These are phyloP conservation scores for Strobilomyces confusus DNA, from an alignment of 768 basidiomycete species.

Conservation along the genomic window DNA sequence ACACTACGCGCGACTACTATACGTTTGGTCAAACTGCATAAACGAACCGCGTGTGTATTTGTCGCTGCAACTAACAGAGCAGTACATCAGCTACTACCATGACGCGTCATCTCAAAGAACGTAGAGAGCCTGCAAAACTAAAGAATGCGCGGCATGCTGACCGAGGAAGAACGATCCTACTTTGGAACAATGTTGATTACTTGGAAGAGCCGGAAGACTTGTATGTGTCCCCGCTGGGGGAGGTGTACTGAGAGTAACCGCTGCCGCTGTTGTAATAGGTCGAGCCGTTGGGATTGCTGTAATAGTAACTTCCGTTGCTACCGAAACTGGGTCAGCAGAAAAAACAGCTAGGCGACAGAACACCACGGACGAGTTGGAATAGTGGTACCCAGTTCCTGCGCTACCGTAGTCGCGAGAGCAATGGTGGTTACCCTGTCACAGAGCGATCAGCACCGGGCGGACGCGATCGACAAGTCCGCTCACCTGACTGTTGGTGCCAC, in stretches of 20 bases:
- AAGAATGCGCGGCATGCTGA: no score
- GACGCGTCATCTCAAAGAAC: not conserved
- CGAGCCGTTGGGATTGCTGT: constrained; percentile 55
- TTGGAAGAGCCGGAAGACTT: constrained; percentile 28
- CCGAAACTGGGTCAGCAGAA: not conserved
- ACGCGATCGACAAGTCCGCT: constrained; percentile 4
- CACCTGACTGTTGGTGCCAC: constrained; percentile 52
- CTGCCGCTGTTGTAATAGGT: constrained; percentile 53
- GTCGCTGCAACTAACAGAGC: not conserved
- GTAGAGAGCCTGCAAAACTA: not conserved
- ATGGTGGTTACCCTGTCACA: constrained; percentile 56
- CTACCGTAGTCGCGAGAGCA: constrained; percentile 47
- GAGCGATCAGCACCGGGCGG: not conserved
- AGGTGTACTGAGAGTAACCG: constrained; percentile 49
- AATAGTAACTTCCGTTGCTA: constrained; percentile 60
- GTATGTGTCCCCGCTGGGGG: constrained; percentile 35
- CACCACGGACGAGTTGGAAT: constrained; percentile 49
- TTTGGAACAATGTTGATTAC: constrained; percentile 1
- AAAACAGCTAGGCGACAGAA: not conserved
- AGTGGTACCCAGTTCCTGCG: constrained; percentile 50
- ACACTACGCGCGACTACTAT: no score
- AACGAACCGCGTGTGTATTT: no score
- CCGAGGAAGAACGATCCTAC: not conserved
- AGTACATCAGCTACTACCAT: not conserved
- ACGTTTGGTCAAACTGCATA: no score